phyloP scores from a whole-genome alignment of 1,284 basidiomycete genomes.

The Rhodotorula glutinis region DNA sequence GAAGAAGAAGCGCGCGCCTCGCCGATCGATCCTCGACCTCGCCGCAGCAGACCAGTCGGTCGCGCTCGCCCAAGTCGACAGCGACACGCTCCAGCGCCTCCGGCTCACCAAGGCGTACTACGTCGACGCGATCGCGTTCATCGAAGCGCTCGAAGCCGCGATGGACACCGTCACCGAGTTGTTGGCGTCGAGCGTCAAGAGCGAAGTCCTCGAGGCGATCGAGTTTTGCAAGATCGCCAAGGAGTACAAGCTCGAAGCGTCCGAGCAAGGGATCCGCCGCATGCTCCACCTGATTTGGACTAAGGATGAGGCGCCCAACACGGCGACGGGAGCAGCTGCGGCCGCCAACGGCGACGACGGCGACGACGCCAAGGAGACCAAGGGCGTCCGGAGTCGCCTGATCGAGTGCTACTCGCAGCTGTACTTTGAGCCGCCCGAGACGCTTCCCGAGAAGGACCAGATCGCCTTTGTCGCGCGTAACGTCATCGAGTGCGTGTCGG shows the following conservation, averaged over 20 bases:
- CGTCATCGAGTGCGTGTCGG: constrained; percentile 81
- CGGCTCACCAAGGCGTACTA: constrained; percentile 85
- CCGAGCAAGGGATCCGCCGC: constrained; percentile 81
- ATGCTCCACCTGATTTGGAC: constrained; percentile 98
- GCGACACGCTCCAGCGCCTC: constrained; percentile 61
- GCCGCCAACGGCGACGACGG: neutral
- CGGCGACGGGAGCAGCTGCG: constrained; percentile 3
- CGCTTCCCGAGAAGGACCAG: constrained; percentile 70
- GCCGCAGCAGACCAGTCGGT: constrained; percentile 61
- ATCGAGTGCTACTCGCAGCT: constrained; percentile 84
- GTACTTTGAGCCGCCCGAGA: constrained; percentile 77
- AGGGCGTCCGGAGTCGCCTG: constrained; percentile 79
- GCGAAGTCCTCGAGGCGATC: constrained; percentile 92
- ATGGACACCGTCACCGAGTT: constrained; percentile 72
- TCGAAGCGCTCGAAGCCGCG: constrained; percentile 67
- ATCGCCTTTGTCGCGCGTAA: constrained; percentile 95
- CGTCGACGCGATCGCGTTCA: constrained; percentile 80
- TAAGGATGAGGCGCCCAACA: constrained; percentile 75
- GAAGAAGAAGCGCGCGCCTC: constrained; percentile 30
- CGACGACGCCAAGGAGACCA: constrained; percentile 77
- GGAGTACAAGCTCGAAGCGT: constrained; percentile 75
- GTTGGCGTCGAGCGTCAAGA: constrained; percentile 84
- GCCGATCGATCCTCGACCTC: constrained; percentile 24
- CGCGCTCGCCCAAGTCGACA: constrained; percentile 48
- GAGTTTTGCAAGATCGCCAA: constrained; percentile 86